Evolutionary conservation across 495 filamentous ascomycete species (phyloP).

Genomic region (Annulohypoxylon nitens): DNA sequence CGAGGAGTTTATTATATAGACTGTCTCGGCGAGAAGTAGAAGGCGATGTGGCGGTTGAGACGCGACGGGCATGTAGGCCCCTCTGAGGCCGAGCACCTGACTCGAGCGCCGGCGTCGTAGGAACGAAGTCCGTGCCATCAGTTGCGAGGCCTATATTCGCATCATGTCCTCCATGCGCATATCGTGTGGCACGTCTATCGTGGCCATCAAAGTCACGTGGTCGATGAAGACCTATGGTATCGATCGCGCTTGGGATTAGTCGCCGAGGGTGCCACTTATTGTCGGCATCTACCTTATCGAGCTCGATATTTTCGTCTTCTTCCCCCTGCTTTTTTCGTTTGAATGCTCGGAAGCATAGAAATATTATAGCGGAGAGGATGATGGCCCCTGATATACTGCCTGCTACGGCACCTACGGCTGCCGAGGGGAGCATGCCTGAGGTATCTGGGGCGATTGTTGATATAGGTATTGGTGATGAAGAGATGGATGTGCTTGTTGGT

Average conservation of each 20-base stretch:
- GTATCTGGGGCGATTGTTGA: constrained; percentile 2
- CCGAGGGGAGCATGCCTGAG: neutral
- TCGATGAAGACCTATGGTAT: constrained; percentile 7
- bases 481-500: neutral
- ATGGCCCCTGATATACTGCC: constrained; percentile 39
- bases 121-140: constrained; percentile 21
- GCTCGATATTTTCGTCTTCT: constrained; percentile 4
- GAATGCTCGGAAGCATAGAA: constrained; percentile 36
- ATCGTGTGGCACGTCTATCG: neutral
- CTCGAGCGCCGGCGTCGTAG: constrained; percentile 42
- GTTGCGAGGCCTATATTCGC: constrained; percentile 2
- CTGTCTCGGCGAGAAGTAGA: constrained; percentile 21
- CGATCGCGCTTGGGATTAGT: constrained; percentile 29
- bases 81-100: constrained; percentile 15
- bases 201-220: constrained; percentile 2
- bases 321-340: constrained; percentile 38
- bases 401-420: constrained; percentile 36
- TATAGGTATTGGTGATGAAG: neutral
- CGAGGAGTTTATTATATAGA: constrained; percentile 35
- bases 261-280: constrained; percentile 16
- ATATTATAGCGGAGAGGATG: constrained; percentile 30
- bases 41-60: neutral
- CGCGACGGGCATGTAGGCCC: constrained; percentile 35
- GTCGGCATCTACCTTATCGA: constrained; percentile 8
- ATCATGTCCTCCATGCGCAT: neutral